These are phyloP conservation scores for Cryptococcus maquisensis DNA, from an alignment of 1,284 basidiomycete species.

Conservation along the genomic window DNA sequence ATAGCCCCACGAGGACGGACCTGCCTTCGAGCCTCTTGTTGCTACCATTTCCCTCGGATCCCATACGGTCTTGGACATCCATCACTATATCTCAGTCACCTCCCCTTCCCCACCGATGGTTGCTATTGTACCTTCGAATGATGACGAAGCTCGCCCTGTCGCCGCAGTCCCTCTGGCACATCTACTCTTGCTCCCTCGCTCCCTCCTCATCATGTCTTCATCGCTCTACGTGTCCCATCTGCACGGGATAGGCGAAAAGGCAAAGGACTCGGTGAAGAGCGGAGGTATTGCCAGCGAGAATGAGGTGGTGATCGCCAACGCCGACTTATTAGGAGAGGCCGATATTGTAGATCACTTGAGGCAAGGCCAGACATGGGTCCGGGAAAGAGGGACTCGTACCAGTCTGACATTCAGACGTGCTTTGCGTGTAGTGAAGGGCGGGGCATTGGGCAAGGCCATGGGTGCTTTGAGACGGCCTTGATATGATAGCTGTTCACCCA, in stretches of 20 bases:
- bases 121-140: constrained; percentile 7
- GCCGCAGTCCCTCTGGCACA: constrained; percentile 63
- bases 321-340: constrained; percentile 52
- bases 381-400: constrained; percentile 58
- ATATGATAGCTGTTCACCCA: not conserved
- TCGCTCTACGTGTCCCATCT: constrained; percentile 65
- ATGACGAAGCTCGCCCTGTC: constrained; percentile 51
- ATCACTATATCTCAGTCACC: constrained; percentile 57
- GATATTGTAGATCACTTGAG: constrained; percentile 48
- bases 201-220: constrained; percentile 69
- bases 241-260: constrained; percentile 65
- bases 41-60: constrained; percentile 84
- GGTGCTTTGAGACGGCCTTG: constrained; percentile 6
- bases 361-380: constrained; percentile 55
- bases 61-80: constrained; percentile 79
- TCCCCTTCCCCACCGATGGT: constrained; percentile 44
- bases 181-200: constrained; percentile 75
- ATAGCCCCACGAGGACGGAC: constrained; percentile 89
- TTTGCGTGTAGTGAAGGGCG: constrained; percentile 56
- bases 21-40: constrained; percentile 79
- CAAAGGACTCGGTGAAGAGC: constrained; percentile 50
- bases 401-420: constrained; percentile 87
- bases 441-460: constrained; percentile 21
- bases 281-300: constrained; percentile 3
- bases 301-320: constrained; percentile 56